A percentile compares a stretch with the other conserved stretches of the same genome.
Conservation (phyloP, 768 basidiomycete species). For the Suillus variegatus region DNA sequence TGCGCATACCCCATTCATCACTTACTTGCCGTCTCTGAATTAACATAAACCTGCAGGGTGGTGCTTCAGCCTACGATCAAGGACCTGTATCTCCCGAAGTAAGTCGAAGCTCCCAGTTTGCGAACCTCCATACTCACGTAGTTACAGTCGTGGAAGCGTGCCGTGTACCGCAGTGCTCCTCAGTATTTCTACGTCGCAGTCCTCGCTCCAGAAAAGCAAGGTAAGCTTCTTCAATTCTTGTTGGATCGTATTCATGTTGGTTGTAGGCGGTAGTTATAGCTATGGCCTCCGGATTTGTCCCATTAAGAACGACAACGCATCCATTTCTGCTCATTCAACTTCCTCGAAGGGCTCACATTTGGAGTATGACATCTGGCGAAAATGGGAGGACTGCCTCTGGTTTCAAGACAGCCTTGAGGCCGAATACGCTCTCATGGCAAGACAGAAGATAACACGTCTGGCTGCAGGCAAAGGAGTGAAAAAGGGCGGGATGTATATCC, state of each 20-base stretch:
- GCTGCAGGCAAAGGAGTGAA: slow-evolving; percentile 75
- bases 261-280: slow-evolving; percentile 50
- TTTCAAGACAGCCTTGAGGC: slow-evolving; percentile 71
- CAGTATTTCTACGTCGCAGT: slow-evolving; percentile 59
- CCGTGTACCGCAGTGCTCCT: slow-evolving; percentile 61
- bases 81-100: slow-evolving; percentile 27
- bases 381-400: slow-evolving; percentile 82
- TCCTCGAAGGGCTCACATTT: slow-evolving; percentile 35
- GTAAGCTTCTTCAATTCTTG: slow-evolving; percentile 33
- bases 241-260: slow-evolving; percentile 8
- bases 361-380: slow-evolving; percentile 75
- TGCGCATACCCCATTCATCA: background rate
- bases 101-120: slow-evolving; percentile 11
- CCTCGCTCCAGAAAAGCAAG: slow-evolving; percentile 58
- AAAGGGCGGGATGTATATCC: slow-evolving; percentile 66
- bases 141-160: slow-evolving; percentile 58
- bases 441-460: slow-evolving; percentile 68
- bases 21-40: background rate
- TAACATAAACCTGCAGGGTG: slow-evolving; percentile 13
- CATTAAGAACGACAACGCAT: slow-evolving; percentile 37
- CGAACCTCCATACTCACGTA: background rate
- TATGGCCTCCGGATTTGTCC: slow-evolving; percentile 67
- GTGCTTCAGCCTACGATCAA: slow-evolving; percentile 6
- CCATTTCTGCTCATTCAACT: slow-evolving; percentile 14
- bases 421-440: slow-evolving; percentile 63